Evolutionary conservation across 805 yeast species (phyloP).

Genomic region (Blastobotrys terrestris): DNA sequence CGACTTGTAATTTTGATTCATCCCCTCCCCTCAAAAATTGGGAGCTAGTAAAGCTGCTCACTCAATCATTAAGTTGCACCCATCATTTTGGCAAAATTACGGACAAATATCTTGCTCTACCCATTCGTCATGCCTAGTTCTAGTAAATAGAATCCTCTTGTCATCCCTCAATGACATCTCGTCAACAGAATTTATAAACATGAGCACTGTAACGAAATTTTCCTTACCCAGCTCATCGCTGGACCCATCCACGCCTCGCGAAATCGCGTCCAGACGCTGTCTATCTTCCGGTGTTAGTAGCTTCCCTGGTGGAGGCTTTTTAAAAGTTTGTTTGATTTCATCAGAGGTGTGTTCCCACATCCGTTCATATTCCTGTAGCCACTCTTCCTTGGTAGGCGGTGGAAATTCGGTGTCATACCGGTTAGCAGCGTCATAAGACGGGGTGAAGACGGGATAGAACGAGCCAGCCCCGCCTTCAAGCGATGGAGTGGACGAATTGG

Average conservation of each 20-base stretch:
- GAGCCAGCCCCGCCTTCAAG: constrained; percentile 5
- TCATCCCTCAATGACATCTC: constrained; percentile 42
- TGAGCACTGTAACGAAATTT: constrained; percentile 61
- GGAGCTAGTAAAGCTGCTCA: background rate
- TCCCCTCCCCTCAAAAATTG: no score
- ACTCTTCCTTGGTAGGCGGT: constrained; percentile 56
- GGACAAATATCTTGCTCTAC: constrained; percentile 76
- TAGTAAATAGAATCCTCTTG: constrained; percentile 45
- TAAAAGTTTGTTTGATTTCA: constrained; percentile 55
- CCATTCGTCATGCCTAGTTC: constrained; percentile 58
- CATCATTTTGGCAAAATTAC: constrained; percentile 3
- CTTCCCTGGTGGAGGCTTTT: constrained; percentile 69
- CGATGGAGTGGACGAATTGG: background rate
- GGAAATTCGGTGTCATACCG: constrained; percentile 11
- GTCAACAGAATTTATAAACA: constrained; percentile 69
- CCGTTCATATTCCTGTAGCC: constrained; percentile 57
- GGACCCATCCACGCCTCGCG: constrained; percentile 80
- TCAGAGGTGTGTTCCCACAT: constrained; percentile 60
- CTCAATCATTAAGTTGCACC: background rate
- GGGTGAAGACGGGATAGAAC: constrained; percentile 17
- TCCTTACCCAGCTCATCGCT: constrained; percentile 50
- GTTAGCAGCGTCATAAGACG: constrained; percentile 10
- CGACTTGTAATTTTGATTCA: no score
- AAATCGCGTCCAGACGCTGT: constrained; percentile 59
- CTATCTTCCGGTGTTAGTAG: constrained; percentile 48